Evolutionary conservation across 164 flowering plant species (phyloP).

Genomic region (Protea cynaroides): DNA sequence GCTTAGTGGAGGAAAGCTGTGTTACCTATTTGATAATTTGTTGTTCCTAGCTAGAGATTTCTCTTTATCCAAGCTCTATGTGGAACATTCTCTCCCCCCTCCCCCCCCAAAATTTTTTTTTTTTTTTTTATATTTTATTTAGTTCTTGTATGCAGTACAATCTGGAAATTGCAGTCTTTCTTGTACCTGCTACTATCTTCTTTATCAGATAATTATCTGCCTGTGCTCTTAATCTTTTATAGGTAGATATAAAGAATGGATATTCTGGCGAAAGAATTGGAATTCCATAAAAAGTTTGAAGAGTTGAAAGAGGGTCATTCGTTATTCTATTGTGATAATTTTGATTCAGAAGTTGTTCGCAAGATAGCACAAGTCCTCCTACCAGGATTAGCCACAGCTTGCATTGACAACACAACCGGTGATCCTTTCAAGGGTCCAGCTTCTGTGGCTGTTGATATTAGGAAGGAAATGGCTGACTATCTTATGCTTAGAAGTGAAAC

Average conservation of each 20-base stretch:
- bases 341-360: constrained; percentile 43
- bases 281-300: constrained; percentile 32
- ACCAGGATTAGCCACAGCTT: constrained; percentile 56
- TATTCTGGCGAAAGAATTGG: constrained; percentile 16
- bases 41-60: too few relatives aligned
- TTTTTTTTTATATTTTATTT: too few relatives aligned
- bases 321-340: constrained; percentile 36
- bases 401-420: constrained; percentile 62
- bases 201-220: too few relatives aligned
- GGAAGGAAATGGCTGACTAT: constrained; percentile 59
- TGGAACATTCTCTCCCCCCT: too few relatives aligned
- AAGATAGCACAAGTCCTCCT: constrained; percentile 53
- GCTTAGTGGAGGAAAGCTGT: too few relatives aligned
- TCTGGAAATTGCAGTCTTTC: too few relatives aligned
- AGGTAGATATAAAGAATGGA: constrained; percentile 15
- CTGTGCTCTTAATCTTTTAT: neutral
- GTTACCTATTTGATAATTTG: too few relatives aligned
- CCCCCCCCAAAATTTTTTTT: too few relatives aligned
- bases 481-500: constrained; percentile 47
- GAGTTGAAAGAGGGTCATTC: constrained; percentile 31
- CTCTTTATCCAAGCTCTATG: too few relatives aligned
- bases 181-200: too few relatives aligned
- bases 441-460: constrained; percentile 46
- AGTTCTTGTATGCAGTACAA: too few relatives aligned
- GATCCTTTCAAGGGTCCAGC: constrained; percentile 42